Evolutionary conservation across 306 rosid genomes (phyloP), one percentile per base, ranked within the genome.

Genomic region (Pyrus pyrifolia): DNA sequence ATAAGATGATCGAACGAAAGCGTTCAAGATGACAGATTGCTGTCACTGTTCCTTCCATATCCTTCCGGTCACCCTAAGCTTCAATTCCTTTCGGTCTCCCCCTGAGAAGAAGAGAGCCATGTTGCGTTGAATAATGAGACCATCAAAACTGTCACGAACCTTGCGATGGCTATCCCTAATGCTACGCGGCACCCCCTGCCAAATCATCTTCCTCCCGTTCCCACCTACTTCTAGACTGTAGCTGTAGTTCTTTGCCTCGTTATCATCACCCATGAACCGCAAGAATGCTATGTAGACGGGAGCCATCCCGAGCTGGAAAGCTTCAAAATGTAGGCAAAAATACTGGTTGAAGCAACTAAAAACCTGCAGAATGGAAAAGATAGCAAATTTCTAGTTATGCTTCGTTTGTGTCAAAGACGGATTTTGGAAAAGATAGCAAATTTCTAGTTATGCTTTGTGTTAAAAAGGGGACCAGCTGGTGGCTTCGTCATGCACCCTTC

Each of bases 181-280:
- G 86, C 98, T 93, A 67, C 98, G 85, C 0, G 98, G 98, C 33
- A 89, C 93, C 4, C 98, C 97, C 52, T 93, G 96, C 98, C 97
- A 91, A 23, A 86, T 83, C 96, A 88, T 85, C 90, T 93, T 93
- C 90, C 97, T 87, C 58, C 97, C 98, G 55, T 91, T 89, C 64
- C 96, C 97, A 66, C 98, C 98, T 71, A 93, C 97, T 82, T 93
- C 98, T 4, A 93, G 88, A 83, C 93, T 91, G 81, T 93, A 93
- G 87, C 87, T 91, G 74, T 91, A 93, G 78, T 88, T 93, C 85
- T 91, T 91, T 4, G 97, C 98, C 73, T 93, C 98, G 0, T 81
- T 87, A 78, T 93, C 98, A 68, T 91, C 97, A 2, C 97, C 97
- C 97, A 93, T 93, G 79, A 89, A 93, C 75, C 97, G 91, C 88